Evolutionary conservation across 108 stramenopile genomes (phyloP), one percentile per base, ranked within the genome.

Genomic region (Skeletonema tropicum): DNA sequence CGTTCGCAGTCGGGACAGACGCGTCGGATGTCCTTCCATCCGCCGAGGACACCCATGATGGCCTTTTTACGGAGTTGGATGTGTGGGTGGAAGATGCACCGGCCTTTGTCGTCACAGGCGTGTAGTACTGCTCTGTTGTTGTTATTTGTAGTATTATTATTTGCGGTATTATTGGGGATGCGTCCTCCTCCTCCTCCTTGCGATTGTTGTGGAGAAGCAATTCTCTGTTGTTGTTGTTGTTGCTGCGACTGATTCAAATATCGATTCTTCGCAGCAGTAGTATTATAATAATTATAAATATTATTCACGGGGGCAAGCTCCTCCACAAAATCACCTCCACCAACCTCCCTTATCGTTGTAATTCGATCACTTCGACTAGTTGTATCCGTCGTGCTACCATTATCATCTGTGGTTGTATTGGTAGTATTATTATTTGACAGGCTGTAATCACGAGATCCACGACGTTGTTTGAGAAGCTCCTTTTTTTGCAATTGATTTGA

Each of bases 1-100:
- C 71, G 71, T 26, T 71, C 71, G 21, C 81, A 82, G 60, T 82
- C 81, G 1, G 80, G 80, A 55, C 80, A 82, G 14, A 66, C 66
- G 46, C 58, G 70, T 0, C 75, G 66, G 23, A 82, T 58, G 39
- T 76, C 74, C 48, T 76, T 75, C 81, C 81, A 82, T 23, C 81
- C 81, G n/a, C 81, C 75, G 5, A 55, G n/a, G 15, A 23, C 23
- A 55, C 52, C 52, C 33, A 82, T 59, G 61, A 82, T 61, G 38
- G 71, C 72, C 61, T 76, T 82, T 66, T 82, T 82, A 29, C 81
- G 70, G 6, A 82, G 35, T 62, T 71, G 64, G 21, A 82, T 76
- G 66, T 75, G 74, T 19, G 81, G 81, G 25, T 82, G 81, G 21
- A 57, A 64, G 57, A 76, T 59, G 21, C 81, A 82, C 25, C 75